These are phyloP conservation scores for Penicillium sp. DNA, from an alignment of 2,329 filamentous ascomycete species.

Conservation along the genomic window DNA sequence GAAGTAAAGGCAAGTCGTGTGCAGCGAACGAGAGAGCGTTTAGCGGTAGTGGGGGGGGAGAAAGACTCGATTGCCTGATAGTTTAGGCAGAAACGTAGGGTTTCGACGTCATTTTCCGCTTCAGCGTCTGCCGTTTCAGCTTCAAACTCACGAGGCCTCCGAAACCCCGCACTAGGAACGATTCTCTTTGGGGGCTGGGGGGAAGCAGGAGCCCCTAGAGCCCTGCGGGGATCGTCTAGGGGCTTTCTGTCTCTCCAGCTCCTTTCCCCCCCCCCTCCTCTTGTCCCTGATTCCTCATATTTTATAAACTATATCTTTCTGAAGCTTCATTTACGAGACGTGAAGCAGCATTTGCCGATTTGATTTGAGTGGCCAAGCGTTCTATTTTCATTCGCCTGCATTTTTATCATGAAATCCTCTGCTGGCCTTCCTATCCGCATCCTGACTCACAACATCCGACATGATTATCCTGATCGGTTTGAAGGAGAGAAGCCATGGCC, in stretches of 20 bases:
- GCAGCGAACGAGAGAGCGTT: constrained; percentile 24
- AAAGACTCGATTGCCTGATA: constrained; percentile 10
- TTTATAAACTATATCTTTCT: no score
- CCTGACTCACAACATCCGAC: constrained; percentile 54
- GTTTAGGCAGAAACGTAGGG: constrained; percentile 19
- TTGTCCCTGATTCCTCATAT: no score
- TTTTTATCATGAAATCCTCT: constrained; percentile 23
- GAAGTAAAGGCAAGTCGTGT: constrained; percentile 28
- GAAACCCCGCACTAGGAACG: background rate
- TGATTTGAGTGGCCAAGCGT: no score
- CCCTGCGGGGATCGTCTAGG: background rate
- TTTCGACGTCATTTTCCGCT: constrained; percentile 24
- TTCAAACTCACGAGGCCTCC: no score
- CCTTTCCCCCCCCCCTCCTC: no score
- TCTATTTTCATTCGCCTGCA: no score
- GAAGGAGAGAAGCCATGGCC: constrained; percentile 49
- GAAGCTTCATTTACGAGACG: no score
- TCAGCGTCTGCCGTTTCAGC: no score
- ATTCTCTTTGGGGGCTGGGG: background rate
- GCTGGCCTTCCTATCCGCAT: constrained; percentile 42
- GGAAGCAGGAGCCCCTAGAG: background rate
- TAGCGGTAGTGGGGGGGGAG: constrained; percentile 29
- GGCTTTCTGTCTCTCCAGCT: no score
- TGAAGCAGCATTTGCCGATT: no score
- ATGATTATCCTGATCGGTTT: constrained; percentile 47